Conservation (phyloP, 257 asterid species). For the Buddleja alternifolia region DNA sequence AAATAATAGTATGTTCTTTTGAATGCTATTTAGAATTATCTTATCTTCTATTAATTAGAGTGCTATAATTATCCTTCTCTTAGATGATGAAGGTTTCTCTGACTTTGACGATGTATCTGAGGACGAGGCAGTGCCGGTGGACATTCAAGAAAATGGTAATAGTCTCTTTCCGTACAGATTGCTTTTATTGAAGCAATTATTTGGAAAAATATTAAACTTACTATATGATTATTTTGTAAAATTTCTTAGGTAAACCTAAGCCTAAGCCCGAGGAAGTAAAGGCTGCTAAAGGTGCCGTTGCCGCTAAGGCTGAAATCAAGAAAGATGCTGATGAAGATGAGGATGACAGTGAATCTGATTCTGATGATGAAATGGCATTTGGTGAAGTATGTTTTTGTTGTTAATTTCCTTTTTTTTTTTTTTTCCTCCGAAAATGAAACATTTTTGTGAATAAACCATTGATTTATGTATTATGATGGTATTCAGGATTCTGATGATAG, state of each 20-base stretch:
- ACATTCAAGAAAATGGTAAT: slow-evolving; percentile 30
- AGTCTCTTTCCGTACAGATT: background rate
- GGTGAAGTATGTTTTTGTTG: slow-evolving; percentile 31
- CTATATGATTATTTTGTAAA: background rate
- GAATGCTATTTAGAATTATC: too few relatives aligned
- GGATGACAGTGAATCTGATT: slow-evolving; percentile 35
- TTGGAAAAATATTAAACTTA: background rate
- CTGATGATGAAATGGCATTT: slow-evolving; percentile 41
- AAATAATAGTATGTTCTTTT: too few relatives aligned
- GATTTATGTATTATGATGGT: background rate
- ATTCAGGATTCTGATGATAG: slow-evolving; percentile 38
- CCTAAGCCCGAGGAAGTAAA: slow-evolving; percentile 26
- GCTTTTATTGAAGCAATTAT: too few relatives aligned
- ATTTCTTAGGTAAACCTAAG: slow-evolving; percentile 27
- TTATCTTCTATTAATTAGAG: background rate
- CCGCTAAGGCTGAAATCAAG: slow-evolving; percentile 28
- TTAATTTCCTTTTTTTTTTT: too few relatives aligned
- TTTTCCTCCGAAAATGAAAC: too few relatives aligned
- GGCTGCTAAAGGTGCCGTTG: slow-evolving; percentile 11
- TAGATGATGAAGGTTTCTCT: slow-evolving; percentile 33
- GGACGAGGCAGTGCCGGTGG: slow-evolving; percentile 26
- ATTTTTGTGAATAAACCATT: too few relatives aligned
- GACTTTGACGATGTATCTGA: slow-evolving; percentile 29
- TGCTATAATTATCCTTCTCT: background rate
- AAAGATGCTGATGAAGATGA: slow-evolving; percentile 46